phyloP scores from a whole-genome alignment of 2,329 filamentous ascomycete species.

The Microsporum canis region DNA sequence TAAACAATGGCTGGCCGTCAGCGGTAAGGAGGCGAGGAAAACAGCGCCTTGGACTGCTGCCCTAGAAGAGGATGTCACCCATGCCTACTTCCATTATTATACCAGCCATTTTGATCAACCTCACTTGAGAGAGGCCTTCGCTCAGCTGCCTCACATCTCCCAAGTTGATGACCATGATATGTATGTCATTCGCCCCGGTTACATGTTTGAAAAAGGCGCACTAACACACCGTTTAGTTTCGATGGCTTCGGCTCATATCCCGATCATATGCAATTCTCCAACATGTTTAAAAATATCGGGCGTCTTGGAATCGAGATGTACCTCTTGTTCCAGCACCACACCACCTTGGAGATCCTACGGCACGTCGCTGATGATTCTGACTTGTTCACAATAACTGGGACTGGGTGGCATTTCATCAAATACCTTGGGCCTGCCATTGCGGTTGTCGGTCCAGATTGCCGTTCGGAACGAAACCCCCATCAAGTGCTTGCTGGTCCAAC shows the following conservation, averaged over 20 bases:
- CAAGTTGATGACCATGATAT: constrained; percentile 97
- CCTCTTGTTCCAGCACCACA: constrained; percentile 94
- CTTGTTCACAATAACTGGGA: constrained; percentile 92
- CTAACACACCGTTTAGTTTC: constrained; percentile 48
- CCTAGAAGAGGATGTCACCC: constrained; percentile 87
- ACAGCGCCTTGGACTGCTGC: constrained; percentile 84
- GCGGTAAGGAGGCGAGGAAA: constrained; percentile 84
- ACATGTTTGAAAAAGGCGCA: background rate
- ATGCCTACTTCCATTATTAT: constrained; percentile 98
- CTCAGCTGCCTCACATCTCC: constrained; percentile 87
- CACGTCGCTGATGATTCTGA: constrained; percentile 81
- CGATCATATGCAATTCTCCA: constrained; percentile 94
- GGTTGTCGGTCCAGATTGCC: constrained; percentile 79
- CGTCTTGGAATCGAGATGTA: constrained; percentile 96
- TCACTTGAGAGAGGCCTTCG: constrained; percentile 86
- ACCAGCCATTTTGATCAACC: constrained; percentile 97
- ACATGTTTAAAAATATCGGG: constrained; percentile 97
- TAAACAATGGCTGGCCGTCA: constrained; percentile 90
- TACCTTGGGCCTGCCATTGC: constrained; percentile 85
- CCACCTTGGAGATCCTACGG: constrained; percentile 81
- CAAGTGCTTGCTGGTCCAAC: constrained; percentile 93
- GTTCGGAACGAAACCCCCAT: constrained; percentile 78
- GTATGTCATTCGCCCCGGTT: constrained; percentile 45
- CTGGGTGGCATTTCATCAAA: constrained; percentile 97
- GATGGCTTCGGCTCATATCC: constrained; percentile 96